phyloP scores from a whole-genome alignment of 2,329 filamentous ascomycete genomes.

The Thielaviopsis euricoi region DNA sequence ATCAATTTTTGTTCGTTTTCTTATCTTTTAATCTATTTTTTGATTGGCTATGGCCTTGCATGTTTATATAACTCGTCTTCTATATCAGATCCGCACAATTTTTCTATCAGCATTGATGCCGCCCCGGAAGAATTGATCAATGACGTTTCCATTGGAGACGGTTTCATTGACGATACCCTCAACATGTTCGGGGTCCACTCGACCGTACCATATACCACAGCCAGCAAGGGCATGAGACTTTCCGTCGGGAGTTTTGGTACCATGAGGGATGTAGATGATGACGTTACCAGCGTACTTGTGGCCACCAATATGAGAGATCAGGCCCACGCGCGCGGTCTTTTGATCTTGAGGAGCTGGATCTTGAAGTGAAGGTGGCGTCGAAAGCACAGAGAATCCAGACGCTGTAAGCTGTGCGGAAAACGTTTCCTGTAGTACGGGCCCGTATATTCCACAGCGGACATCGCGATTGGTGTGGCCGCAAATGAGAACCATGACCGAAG shows the following conservation, averaged over 20 bases:
- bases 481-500: conserved; percentile 57
- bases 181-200: conserved; percentile 59
- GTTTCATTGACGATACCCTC: conserved; percentile 62
- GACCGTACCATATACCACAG: conserved; percentile 66
- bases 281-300: conserved; percentile 80
- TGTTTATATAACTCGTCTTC: not conserved
- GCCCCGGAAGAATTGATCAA: conserved; percentile 56
- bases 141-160: conserved; percentile 46
- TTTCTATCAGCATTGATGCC: conserved; percentile 41
- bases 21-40: not conserved
- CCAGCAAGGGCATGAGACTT: conserved; percentile 43
- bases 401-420: conserved; percentile 39
- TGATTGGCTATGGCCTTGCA: not conserved
- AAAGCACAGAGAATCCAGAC: conserved; percentile 32
- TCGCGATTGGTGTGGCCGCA: conserved; percentile 81
- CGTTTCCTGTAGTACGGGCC: conserved; percentile 52
- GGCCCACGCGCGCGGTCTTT: conserved; percentile 41
- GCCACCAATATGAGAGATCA: conserved; percentile 67
- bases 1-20: not conserved
- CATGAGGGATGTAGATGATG: conserved; percentile 60
- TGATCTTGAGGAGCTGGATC: not conserved
- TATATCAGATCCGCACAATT: conserved; percentile 19
- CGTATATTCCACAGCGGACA: conserved; percentile 63
- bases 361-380: conserved; percentile 4
- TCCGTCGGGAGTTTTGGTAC: conserved; percentile 15